A percentile compares a stretch with the other conserved stretches of the same genome.
These are phyloP conservation scores for Fusarium begoniae DNA, from an alignment of 2,329 filamentous ascomycete species.

Conservation along the genomic window DNA sequence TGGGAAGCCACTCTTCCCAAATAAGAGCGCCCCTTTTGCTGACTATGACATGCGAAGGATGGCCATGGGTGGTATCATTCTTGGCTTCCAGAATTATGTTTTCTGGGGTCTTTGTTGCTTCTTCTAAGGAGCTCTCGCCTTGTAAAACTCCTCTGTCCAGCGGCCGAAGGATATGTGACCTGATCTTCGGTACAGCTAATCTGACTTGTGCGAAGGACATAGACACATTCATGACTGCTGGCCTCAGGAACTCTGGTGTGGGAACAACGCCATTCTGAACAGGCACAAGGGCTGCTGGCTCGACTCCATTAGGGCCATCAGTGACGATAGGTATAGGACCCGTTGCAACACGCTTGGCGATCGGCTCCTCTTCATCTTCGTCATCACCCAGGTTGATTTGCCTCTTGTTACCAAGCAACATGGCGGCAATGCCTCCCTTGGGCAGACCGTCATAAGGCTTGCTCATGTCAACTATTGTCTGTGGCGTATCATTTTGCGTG, in stretches of 20 bases:
- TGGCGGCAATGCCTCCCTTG: constrained; percentile 83
- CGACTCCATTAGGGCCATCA: constrained; percentile 80
- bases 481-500: constrained; percentile 75
- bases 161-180: constrained; percentile 83
- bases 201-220: constrained; percentile 85
- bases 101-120: constrained; percentile 70
- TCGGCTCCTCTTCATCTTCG: constrained; percentile 75
- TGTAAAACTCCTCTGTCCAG: constrained; percentile 73
- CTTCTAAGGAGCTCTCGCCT: constrained; percentile 63
- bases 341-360: constrained; percentile 63
- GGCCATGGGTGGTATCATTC: constrained; percentile 79
- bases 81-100: constrained; percentile 87
- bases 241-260: constrained; percentile 85
- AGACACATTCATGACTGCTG: constrained; percentile 84
- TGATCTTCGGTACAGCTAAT: constrained; percentile 86
- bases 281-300: constrained; percentile 74
- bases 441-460: constrained; percentile 95
- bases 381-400: constrained; percentile 78
- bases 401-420: constrained; percentile 93
- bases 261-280: constrained; percentile 68
- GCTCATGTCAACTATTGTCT: constrained; percentile 86
- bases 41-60: constrained; percentile 85
- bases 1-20: constrained; percentile 94
- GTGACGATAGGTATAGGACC: constrained; percentile 79
- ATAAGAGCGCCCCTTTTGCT: constrained; percentile 81